These are phyloP conservation scores for Claviceps fusiformis DNA, from an alignment of 2,329 filamentous ascomycete species.

Conservation along the genomic window DNA sequence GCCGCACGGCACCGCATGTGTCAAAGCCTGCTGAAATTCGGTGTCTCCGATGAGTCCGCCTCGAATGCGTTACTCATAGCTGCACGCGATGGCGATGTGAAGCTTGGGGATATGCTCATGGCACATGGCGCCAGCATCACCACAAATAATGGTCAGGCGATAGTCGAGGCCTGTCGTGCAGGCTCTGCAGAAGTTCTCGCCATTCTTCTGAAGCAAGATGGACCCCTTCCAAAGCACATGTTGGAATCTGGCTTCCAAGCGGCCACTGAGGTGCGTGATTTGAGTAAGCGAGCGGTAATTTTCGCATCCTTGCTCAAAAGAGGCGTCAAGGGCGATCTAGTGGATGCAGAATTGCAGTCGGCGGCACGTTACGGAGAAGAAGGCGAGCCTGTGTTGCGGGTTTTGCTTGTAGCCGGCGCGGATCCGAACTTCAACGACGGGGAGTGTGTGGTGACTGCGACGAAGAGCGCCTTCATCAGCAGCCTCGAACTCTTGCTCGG, in stretches of 20 bases:
- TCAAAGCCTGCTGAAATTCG: conserved; percentile 29
- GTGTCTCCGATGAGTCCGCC: conserved; percentile 30
- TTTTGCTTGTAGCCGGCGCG: conserved; percentile 39
- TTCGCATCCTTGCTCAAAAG: conserved; percentile 37
- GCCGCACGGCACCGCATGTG: conserved; percentile 29
- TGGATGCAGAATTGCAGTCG: conserved; percentile 39
- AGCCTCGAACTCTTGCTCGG: conserved; percentile 39
- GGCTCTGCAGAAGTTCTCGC: conserved; percentile 35
- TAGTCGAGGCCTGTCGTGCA: conserved; percentile 39
- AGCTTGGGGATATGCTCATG: conserved; percentile 36
- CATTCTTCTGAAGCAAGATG: conserved; percentile 32
- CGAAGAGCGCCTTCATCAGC: conserved; percentile 34
- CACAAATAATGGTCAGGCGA: conserved; percentile 36
- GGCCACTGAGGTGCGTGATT: conserved; percentile 36
- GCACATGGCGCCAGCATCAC: conserved; percentile 37
- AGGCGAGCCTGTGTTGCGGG: conserved; percentile 32
- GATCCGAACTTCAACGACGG: conserved; percentile 41
- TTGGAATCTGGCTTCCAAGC: conserved; percentile 40
- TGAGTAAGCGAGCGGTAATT: conserved; percentile 33
- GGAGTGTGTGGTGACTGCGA: conserved; percentile 41
- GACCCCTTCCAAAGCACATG: conserved; percentile 25
- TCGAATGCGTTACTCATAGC: conserved; percentile 37
- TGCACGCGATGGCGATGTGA: conserved; percentile 37
- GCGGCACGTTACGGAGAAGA: conserved; percentile 37
- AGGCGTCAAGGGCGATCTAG: conserved; percentile 35